These are phyloP conservation scores for Tympanopsis confertula DNA, from an alignment of 2,329 filamentous ascomycete genomes.

Conservation along the genomic window DNA sequence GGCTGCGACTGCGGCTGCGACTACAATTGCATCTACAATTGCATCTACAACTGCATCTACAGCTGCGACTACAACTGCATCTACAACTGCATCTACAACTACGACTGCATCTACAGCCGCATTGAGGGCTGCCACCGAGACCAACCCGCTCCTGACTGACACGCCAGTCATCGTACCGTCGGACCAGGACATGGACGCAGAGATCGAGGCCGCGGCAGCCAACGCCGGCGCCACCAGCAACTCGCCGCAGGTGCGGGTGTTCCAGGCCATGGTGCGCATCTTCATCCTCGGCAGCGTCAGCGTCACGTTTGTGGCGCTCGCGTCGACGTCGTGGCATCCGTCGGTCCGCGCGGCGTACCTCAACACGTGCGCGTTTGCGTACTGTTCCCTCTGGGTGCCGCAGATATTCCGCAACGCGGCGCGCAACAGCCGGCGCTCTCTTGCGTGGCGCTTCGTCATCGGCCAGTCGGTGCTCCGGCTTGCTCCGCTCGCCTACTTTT, in stretches of 20 bases:
- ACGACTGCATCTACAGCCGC: background rate
- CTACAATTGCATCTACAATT: too few species aligned
- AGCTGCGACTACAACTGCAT: background rate
- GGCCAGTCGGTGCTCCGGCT: conserved; percentile 73
- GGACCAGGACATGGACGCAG: conserved; percentile 5
- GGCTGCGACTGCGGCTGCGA: too few species aligned
- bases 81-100: background rate
- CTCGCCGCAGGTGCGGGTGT: conserved; percentile 18
- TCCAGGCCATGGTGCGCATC: conserved; percentile 44
- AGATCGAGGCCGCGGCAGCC: conserved; percentile 6
- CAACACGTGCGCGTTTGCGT: conserved; percentile 57
- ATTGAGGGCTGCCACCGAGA: too few species aligned
- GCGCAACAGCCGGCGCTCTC: conserved; percentile 80
- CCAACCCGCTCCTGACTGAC: too few species aligned
- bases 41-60: background rate
- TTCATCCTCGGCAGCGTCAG: conserved; percentile 42
- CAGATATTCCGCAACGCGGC: conserved; percentile 85
- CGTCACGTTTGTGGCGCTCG: conserved; percentile 45
- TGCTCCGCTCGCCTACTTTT: conserved; percentile 77
- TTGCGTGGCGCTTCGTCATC: conserved; percentile 83
- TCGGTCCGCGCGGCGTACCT: conserved; percentile 41
- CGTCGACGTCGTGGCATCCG: conserved; percentile 49
- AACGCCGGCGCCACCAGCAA: conserved; percentile 17
- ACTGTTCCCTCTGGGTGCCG: conserved; percentile 83
- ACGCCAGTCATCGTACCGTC: background rate